Conservation (phyloP, 495 filamentous ascomycete genomes). For the Hypoxylon perforatum region DNA sequence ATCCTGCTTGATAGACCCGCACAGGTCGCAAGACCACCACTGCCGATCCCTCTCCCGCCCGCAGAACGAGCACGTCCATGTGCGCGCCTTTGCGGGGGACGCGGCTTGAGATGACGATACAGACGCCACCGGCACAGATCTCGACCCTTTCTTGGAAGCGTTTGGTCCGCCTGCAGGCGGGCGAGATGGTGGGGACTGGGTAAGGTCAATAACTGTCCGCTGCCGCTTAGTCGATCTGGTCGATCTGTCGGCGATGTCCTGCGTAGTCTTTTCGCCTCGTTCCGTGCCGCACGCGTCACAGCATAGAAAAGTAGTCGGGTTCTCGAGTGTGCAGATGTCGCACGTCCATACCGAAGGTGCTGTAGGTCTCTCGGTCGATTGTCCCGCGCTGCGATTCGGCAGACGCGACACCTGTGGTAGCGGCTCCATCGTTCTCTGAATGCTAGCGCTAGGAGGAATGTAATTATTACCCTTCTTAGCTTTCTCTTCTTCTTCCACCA, state of each 20-base stretch:
- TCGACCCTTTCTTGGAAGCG: conserved; percentile 35
- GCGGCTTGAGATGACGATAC: conserved; percentile 35
- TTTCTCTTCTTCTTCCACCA: conserved; percentile 80
- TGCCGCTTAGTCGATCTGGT: conserved; percentile 21
- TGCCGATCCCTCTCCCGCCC: conserved; percentile 72
- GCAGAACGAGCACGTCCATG: conserved; percentile 79
- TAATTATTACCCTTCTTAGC: conserved; percentile 72
- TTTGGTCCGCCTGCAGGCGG: conserved; percentile 22
- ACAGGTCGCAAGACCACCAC: conserved; percentile 83
- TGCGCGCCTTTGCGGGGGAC: conserved; percentile 55
- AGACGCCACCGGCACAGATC: conserved; percentile 36
- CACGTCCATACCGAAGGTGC: conserved; percentile 74
- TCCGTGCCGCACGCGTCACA: conserved; percentile 84
- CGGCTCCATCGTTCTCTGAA: conserved; percentile 1
- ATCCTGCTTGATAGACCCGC: conserved; percentile 71
- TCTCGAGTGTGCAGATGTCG: conserved; percentile 82
- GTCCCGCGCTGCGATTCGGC: conserved; percentile 2
- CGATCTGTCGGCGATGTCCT: conserved; percentile 36
- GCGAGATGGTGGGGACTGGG: conserved; percentile 33
- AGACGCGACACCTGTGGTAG: background rate
- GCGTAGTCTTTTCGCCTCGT: conserved; percentile 58
- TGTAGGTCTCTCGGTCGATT: conserved; percentile 29
- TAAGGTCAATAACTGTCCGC: conserved; percentile 47
- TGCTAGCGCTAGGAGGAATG: conserved; percentile 59
- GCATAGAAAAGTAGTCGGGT: conserved; percentile 72